A percentile compares a stretch with the other conserved stretches of the same genome.
Conservation (phyloP, 2,329 filamentous ascomycete species). For the Cladorrhinum sp. region DNA sequence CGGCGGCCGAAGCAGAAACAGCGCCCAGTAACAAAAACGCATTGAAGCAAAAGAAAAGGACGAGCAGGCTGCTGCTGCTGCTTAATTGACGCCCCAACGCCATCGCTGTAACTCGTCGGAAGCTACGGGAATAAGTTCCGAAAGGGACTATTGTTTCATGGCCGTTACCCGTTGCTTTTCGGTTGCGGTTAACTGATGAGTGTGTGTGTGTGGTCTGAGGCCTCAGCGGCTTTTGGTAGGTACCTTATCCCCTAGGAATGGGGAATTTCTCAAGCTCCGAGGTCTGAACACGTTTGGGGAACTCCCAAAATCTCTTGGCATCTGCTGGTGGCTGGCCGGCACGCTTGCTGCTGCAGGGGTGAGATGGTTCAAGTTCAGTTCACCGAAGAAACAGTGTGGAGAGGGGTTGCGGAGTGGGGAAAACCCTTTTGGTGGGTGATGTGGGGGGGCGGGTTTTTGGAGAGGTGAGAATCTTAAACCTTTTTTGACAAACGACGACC, state of each 20-base stretch:
- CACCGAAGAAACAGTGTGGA: neutral
- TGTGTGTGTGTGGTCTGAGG: neutral
- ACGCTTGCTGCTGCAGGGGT: neutral
- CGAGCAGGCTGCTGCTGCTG: constrained; percentile 16
- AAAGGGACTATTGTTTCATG: constrained; percentile 11
- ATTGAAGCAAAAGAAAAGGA: constrained; percentile 27
- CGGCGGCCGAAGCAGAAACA: neutral
- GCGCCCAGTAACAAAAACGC: constrained; percentile 17
- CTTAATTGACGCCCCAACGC: constrained; percentile 28
- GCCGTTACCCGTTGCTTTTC: neutral
- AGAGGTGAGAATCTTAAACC: neutral
- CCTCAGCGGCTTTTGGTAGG: neutral
- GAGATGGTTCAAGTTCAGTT: no score
- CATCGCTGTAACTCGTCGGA: constrained; percentile 11
- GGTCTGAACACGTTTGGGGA: constrained; percentile 2
- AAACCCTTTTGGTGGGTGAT: neutral
- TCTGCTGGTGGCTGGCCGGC: neutral
- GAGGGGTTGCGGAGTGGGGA: neutral
- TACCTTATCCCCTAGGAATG: neutral
- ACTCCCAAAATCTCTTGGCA: neutral
- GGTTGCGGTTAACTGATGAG: neutral
- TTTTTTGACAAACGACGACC: neutral
- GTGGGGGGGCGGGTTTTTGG: no score
- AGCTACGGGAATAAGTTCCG: neutral
- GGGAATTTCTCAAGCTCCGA: neutral